Evolutionary conservation across 768 basidiomycete species (phyloP), one percentile per base, ranked within the genome.

Genomic region (Steccherinum ochraceum): DNA sequence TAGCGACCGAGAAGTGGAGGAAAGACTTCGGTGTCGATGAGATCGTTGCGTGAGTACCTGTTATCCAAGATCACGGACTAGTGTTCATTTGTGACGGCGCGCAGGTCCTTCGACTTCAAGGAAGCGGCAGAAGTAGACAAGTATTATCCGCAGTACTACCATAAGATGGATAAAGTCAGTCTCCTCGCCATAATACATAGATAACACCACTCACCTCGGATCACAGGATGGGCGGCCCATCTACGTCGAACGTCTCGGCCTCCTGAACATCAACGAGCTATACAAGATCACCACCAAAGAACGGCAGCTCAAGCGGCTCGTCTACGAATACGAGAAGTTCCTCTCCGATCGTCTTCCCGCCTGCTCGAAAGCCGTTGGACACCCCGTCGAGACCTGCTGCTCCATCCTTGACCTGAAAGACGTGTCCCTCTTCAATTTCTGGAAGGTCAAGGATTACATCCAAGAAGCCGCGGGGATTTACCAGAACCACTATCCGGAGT

Each of bases 91-190:
- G 1, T 7, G 7, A 35, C 30, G 16, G n/a, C 16, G 30, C 16
- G 30, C 30, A 35, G 30, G 56, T 81, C 76, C 61, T 96, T 93
- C 63, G 79, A 84, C 40, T 95, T 92, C 66, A 77, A 76, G 45
- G 91, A 93, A 67, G 82, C 81, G 59, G 66, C 67, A 30, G 76
- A 81, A 57, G 91, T 94, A 3, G 79, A 90, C 74, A 85, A 87
- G 68, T 89, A 84, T 57, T 95, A 94, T 59, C 92, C 92, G 2
- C 91, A 93, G 60, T 94, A 79, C 67, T 93, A 95, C 65, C 93
- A 95, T 72, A 92, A 89, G 72, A 85, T 74, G 57, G 93, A 95
- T 75, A 90, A 83, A 74, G 90, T 89, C 50, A 30, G 71, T 43
- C 19, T 18, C 26, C 26, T 10, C 1, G 26, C 18, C 42, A 4